These are phyloP conservation scores for Nemania bipapillata DNA, from an alignment of 2,329 filamentous ascomycete genomes.

Conservation along the genomic window DNA sequence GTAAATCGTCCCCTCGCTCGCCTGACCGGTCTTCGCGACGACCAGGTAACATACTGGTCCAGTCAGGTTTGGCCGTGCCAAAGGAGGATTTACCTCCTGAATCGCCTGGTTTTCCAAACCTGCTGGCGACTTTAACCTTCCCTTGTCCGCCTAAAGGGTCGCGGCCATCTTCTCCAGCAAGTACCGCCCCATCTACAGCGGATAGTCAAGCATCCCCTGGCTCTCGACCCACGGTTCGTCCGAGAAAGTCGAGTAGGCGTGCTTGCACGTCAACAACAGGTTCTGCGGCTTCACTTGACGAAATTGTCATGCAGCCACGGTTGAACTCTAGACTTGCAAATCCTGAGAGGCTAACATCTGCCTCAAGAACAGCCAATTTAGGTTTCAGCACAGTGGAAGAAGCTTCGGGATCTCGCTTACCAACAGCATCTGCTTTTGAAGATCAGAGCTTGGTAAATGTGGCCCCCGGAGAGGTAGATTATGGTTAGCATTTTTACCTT, in stretches of 20 bases:
- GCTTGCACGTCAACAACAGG: slow-evolving; percentile 32
- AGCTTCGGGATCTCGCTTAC: background rate
- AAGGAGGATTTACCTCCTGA: slow-evolving; percentile 41
- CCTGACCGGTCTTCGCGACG: slow-evolving; percentile 7
- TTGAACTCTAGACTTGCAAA: slow-evolving; percentile 1
- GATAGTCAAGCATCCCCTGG: slow-evolving; percentile 17
- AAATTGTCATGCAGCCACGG: slow-evolving; percentile 43
- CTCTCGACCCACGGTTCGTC: slow-evolving; percentile 32
- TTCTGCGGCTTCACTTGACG: slow-evolving; percentile 41
- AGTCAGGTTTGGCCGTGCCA: slow-evolving; percentile 39
- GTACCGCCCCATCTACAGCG: slow-evolving; percentile 26
- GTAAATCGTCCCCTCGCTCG: slow-evolving; percentile 2
- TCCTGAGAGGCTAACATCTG: slow-evolving; percentile 4
- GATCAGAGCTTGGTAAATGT: background rate
- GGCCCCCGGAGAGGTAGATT: background rate
- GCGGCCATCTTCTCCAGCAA: slow-evolving; percentile 41
- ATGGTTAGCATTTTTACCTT: slow-evolving; percentile 27
- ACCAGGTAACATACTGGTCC: slow-evolving; percentile 31
- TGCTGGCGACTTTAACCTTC: slow-evolving; percentile 48
- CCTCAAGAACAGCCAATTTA: background rate
- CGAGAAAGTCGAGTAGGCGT: slow-evolving; percentile 43
- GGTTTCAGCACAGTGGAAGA: background rate
- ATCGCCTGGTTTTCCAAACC: slow-evolving; percentile 49
- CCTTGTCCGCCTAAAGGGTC: slow-evolving; percentile 45
- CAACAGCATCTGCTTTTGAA: slow-evolving; percentile 2